A percentile compares a stretch with the other conserved stretches of the same genome.
phyloP scores from a whole-genome alignment of 345 rosid genomes.

The Citrus hindsii region DNA sequence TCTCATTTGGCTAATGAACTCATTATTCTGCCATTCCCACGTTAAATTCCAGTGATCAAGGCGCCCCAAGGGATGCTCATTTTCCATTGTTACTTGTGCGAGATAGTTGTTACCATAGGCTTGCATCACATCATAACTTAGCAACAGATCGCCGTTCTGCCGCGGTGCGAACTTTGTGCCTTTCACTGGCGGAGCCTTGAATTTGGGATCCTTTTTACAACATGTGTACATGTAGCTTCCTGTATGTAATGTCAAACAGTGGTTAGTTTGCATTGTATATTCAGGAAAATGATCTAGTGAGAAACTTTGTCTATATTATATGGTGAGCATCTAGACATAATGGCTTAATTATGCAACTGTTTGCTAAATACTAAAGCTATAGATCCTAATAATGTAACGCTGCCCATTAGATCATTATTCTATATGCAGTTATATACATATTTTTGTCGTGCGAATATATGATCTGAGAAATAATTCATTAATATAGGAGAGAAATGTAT shows the following conservation, averaged over 20 bases:
- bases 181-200: slow-evolving; percentile 33
- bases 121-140: slow-evolving; percentile 67
- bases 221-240: slow-evolving; percentile 68
- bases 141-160: slow-evolving; percentile 58
- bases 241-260: slow-evolving; percentile 1
- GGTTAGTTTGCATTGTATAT: too few relatives aligned
- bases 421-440: too few relatives aligned
- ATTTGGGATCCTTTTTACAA: slow-evolving; percentile 70
- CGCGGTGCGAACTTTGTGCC: slow-evolving; percentile 47
- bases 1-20: slow-evolving; percentile 72
- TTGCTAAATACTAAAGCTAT: too few relatives aligned
- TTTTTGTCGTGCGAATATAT: too few relatives aligned
- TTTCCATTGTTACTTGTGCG: slow-evolving; percentile 89
- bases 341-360: too few relatives aligned
- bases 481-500: neutral
- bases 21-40: slow-evolving; percentile 93
- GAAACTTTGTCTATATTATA: too few relatives aligned
- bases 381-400: too few relatives aligned
- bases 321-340: too few relatives aligned
- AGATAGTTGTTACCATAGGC: slow-evolving; percentile 65
- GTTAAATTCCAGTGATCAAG: slow-evolving; percentile 93
- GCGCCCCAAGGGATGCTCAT: slow-evolving; percentile 63
- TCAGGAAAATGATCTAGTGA: too few relatives aligned
- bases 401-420: too few relatives aligned
- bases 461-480: neutral